phyloP scores from a whole-genome alignment of 2,329 filamentous ascomycete species.

The Fusarium piperis region DNA sequence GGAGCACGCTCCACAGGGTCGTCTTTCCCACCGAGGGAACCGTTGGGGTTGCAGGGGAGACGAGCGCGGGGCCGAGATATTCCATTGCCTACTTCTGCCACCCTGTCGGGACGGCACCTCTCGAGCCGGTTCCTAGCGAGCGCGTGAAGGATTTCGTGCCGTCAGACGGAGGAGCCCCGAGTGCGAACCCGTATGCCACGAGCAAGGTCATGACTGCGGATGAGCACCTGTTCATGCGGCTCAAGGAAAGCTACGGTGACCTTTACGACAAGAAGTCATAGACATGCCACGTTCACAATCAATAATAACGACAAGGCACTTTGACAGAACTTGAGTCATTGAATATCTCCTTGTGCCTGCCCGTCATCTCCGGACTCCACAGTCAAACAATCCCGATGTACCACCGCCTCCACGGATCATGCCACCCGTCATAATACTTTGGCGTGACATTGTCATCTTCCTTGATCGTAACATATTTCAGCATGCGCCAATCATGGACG shows the following conservation, averaged over 20 bases:
- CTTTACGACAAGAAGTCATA: constrained; percentile 59
- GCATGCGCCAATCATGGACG: constrained; percentile 59
- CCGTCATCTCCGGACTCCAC: not conserved
- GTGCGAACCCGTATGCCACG: constrained; percentile 59
- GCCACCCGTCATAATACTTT: constrained; percentile 48
- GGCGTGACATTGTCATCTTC: constrained; percentile 47
- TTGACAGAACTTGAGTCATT: not conserved
- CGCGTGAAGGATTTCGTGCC: constrained; percentile 58
- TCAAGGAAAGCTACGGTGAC: constrained; percentile 67
- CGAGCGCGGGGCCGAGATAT: constrained; percentile 63
- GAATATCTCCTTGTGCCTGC: not conserved
- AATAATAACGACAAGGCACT: not conserved
- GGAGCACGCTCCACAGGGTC: constrained; percentile 89
- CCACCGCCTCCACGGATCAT: constrained; percentile 56
- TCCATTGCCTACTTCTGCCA: constrained; percentile 77
- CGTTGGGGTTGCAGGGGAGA: constrained; percentile 53
- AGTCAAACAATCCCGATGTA: constrained; percentile 54
- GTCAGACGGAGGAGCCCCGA: constrained; percentile 41
- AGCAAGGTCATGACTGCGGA: constrained; percentile 69
- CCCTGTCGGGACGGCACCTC: constrained; percentile 61
- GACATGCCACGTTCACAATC: not conserved
- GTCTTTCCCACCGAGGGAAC: constrained; percentile 65
- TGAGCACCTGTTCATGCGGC: constrained; percentile 70
- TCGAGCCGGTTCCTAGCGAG: constrained; percentile 70
- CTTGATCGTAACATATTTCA: constrained; percentile 52